phyloP scores from a whole-genome alignment of 768 basidiomycete species.

The Collybiopsis luxurians region DNA sequence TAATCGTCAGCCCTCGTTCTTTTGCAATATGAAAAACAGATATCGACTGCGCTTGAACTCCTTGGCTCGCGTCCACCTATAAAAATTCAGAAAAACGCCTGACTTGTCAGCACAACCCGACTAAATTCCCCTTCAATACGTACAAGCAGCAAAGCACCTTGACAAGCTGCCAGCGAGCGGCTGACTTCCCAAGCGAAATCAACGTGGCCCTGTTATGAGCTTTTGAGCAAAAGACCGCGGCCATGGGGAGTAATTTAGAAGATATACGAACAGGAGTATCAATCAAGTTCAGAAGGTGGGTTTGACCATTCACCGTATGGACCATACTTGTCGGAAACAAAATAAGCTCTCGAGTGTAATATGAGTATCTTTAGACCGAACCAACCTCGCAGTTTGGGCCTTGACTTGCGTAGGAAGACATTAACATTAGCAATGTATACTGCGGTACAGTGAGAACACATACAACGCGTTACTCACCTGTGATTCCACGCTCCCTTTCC shows the following conservation, averaged over 20 bases:
- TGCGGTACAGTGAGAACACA: neutral
- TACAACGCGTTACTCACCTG: constrained; percentile 71
- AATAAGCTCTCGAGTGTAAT: neutral
- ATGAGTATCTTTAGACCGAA: neutral
- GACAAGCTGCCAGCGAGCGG: constrained; percentile 87
- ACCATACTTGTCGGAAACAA: constrained; percentile 63
- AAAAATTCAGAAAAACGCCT: no score
- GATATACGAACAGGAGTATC: constrained; percentile 79
- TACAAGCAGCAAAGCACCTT: constrained; percentile 78
- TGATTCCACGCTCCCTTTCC: constrained; percentile 95
- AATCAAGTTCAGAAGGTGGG: constrained; percentile 86
- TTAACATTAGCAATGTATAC: neutral
- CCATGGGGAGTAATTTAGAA: neutral
- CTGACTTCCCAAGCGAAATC: constrained; percentile 98
- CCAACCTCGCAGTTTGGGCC: constrained; percentile 88
- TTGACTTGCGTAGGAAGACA: constrained; percentile 70
- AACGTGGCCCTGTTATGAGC: constrained; percentile 73
- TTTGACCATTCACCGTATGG: constrained; percentile 48
- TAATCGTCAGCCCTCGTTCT: constrained; percentile 77
- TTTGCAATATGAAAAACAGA: constrained; percentile 89
- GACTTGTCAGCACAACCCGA: no score
- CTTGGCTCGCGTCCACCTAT: constrained; percentile 97
- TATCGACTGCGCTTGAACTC: constrained; percentile 96
- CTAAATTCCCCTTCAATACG: no score
- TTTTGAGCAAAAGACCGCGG: neutral